Base-by-base conservation (phyloP, 192 early-diverging fungal genomes). In the Cetraspora pellucida region DNA sequence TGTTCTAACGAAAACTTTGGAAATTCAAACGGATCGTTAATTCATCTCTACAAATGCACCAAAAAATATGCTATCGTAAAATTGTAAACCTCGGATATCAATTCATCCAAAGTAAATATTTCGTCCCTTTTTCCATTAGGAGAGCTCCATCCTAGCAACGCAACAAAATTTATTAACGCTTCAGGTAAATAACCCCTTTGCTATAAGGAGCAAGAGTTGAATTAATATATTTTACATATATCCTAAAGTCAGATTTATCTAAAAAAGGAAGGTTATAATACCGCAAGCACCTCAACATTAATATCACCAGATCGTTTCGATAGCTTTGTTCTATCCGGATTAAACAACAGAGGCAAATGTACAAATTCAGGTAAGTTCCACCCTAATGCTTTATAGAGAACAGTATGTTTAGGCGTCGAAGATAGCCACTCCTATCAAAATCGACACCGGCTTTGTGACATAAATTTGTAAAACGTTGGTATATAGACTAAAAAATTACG, bases 271-370 rank as follows among this genome's bases (percentile, higher is more conserved):
- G 37, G 37, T 37, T 37, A 37, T 37, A 64, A 3, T 82, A 87
- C 89, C 21, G 86, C 85, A 67, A 95, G 92, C 21, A 86, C 80
- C 28, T 89, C 86, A 2, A 91, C 87, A 81, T 92, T 89, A n/a
- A 93, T 87, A 82, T 96, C 93, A 13, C 88, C 86, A n/a, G 92
- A 88, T 57, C 96, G 86, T 81, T 97, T 98, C n/a, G 94, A 96
- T 13, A 97, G 86, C 78, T 98, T 97, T 13, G 89, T 81, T 3
- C 93, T 92, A 79, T 95, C 90, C 2, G 83, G 78, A 77, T 95
- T 95, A 50, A 96, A 84, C 58, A 98, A 86, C 31, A 98, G 85
- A 19, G 96, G 96, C 45, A 98, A 84, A 67, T 98, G 96, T 1
- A 87, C 92, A 82, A 93, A 98, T 65, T 85, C 68, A 13, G 96